Percentiles rank a stretch among this genome's conserved stretches.
These are phyloP conservation scores for Fistulinella cinereoalba DNA, from an alignment of 1,284 basidiomycete species.

Conservation along the genomic window DNA sequence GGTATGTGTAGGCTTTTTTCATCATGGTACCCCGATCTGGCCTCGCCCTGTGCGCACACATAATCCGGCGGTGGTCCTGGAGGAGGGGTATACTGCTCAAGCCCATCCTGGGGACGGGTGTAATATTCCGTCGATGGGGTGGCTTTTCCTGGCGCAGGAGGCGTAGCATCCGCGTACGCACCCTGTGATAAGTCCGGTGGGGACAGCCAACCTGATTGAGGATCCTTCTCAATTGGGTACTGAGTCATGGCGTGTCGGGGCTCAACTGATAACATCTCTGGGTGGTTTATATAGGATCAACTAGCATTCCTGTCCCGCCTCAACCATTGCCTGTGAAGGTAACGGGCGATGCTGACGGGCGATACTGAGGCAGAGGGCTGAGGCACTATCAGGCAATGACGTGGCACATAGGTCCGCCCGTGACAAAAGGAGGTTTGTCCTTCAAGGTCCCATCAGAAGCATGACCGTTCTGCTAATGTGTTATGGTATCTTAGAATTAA, in stretches of 20 bases:
- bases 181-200: conserved; percentile 7
- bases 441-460: too few species aligned
- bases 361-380: too few species aligned
- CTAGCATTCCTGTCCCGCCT: too few species aligned
- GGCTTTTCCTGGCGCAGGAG: conserved; percentile 3
- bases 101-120: conserved; percentile 8
- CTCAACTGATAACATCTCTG: neutral
- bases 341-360: too few species aligned
- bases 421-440: too few species aligned
- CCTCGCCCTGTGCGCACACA: neutral
- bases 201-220: conserved; percentile 13
- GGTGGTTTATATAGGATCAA: conserved; percentile 11
- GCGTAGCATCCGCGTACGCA: conserved; percentile 1
- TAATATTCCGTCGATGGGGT: neutral
- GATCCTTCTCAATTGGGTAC: conserved; percentile 24
- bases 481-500: too few species aligned
- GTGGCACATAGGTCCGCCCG: too few species aligned
- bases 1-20: neutral
- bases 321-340: too few species aligned
- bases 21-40: neutral
- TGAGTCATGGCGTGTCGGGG: conserved; percentile 12
- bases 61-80: conserved; percentile 23
- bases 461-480: too few species aligned
- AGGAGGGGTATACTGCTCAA: conserved; percentile 6
- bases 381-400: too few species aligned